Percentiles rank a stretch among this genome's conserved stretches.
Conservation (phyloP, 257 asterid species). For the Marsdenia floribunda region DNA sequence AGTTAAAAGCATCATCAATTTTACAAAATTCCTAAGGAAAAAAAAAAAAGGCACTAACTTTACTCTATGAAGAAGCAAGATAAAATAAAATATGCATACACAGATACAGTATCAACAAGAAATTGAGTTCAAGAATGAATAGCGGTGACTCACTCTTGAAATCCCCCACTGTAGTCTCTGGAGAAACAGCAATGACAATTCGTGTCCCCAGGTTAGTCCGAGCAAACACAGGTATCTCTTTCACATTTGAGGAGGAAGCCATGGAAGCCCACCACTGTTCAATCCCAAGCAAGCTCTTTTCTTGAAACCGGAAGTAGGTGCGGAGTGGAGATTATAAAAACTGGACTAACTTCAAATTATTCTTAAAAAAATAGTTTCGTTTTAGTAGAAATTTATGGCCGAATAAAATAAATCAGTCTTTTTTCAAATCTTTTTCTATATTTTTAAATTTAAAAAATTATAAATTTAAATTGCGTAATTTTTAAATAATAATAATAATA, state of each 20-base stretch:
- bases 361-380: no score
- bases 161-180: slow-evolving; percentile 26
- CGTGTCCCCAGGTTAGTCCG: slow-evolving; percentile 53
- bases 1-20: no score
- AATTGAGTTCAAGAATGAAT: neutral
- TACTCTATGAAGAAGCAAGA: neutral
- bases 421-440: no score
- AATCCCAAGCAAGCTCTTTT: neutral
- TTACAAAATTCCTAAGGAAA: neutral
- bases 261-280: slow-evolving; percentile 14
- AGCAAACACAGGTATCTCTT: slow-evolving; percentile 28
- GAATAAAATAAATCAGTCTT: no score
- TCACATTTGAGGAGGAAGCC: slow-evolving; percentile 16
- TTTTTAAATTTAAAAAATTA: no score
- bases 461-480: no score
- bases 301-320: no score
- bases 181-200: slow-evolving; percentile 37
- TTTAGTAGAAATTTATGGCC: no score
- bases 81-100: neutral
- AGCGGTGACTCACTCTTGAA: slow-evolving; percentile 40
- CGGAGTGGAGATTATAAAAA: no score
- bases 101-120: neutral
- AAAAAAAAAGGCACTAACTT: neutral
- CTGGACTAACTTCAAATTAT: no score
- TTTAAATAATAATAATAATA: no score